Evolutionary conservation across 2,329 filamentous ascomycete species (phyloP), one percentile per base, ranked within the genome.

Genomic region (Lachnellula suecica): DNA sequence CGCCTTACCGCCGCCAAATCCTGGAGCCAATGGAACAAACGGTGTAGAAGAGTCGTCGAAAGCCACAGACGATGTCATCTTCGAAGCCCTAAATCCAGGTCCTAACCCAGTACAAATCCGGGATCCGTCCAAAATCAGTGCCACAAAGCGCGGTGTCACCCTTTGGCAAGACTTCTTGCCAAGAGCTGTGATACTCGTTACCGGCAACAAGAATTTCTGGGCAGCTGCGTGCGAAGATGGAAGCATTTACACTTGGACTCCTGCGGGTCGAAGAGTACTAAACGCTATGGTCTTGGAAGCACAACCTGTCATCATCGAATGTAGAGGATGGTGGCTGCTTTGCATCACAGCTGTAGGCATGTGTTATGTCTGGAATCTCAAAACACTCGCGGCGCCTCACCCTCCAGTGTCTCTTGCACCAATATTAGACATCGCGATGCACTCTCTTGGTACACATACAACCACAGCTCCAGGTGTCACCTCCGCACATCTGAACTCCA

Each of bases 121-220:
- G 55, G 93, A 97, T 53, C 94, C 94, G 1, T 89, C 91, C 4
- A 85, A 90, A 29, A 83, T 99, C 38, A 89, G 84, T 4, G 85
- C 94, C 35, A 88, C 85, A 2, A 93, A 91, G 66, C 84, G 90
- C 49, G 91, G 91, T 4, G 84, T 86, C 51, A 77, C 88, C 1
- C 71, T 97, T 3, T 99, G 95, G 94, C 90, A 97, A 65, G 95
- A 99, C 66, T 99, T 90, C 63, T 74, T 99, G 13, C 92, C 93
- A 0, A 82, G 87, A 53, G 84, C 91, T 5, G 88, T 96, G 22
- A 81, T 99, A n/a, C 79, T 97, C 1, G 86, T 95, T 1, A 94
- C 93, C 0, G 95, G 91, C 2, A 97, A 91, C 69, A 85, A 87
- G 62, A 85, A 88, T 60, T 92, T 97, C 67, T 99, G 94, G 89